Conservation (phyloP, 2,329 filamentous ascomycete genomes). For the Teratosphaeria zuluensis region DNA sequence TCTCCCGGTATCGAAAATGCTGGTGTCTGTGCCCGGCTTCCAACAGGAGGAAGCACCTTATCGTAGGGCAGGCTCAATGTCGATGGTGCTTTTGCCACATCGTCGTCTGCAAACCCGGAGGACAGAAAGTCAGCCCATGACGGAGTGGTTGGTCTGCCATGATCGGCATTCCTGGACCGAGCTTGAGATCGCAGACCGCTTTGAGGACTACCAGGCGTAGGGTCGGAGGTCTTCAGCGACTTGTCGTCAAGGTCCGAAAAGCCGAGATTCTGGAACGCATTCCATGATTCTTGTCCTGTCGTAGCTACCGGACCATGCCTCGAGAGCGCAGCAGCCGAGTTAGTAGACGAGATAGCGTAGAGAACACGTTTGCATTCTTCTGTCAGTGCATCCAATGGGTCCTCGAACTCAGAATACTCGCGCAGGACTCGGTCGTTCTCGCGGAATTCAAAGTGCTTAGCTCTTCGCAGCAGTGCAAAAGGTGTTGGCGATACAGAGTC, state of each 20-base stretch:
- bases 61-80: slow-evolving; percentile 77
- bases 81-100: slow-evolving; percentile 39
- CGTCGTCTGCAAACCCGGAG: slow-evolving; percentile 75
- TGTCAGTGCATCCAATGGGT: slow-evolving; percentile 77
- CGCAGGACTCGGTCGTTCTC: slow-evolving; percentile 79
- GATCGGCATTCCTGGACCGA: slow-evolving; percentile 52
- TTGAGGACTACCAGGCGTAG: slow-evolving; percentile 13
- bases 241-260: slow-evolving; percentile 60
- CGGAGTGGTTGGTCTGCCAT: slow-evolving; percentile 80
- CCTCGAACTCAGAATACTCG: slow-evolving; percentile 78
- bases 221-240: slow-evolving; percentile 9
- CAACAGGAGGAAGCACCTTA: slow-evolving; percentile 79
- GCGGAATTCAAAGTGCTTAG: slow-evolving; percentile 91
- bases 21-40: slow-evolving; percentile 62
- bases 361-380: slow-evolving; percentile 91
- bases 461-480: slow-evolving; percentile 78
- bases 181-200: slow-evolving; percentile 52
- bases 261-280: slow-evolving; percentile 88
- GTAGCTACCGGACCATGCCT: slow-evolving; percentile 40
- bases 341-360: slow-evolving; percentile 75
- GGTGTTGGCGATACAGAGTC: slow-evolving; percentile 90
- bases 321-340: slow-evolving; percentile 65
- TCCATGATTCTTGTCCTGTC: slow-evolving; percentile 74
- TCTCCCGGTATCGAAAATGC: slow-evolving; percentile 31
- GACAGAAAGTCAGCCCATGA: slow-evolving; percentile 98